Conservation (phyloP, 805 yeast genomes). For the Metschnikowia picachoensis region DNA sequence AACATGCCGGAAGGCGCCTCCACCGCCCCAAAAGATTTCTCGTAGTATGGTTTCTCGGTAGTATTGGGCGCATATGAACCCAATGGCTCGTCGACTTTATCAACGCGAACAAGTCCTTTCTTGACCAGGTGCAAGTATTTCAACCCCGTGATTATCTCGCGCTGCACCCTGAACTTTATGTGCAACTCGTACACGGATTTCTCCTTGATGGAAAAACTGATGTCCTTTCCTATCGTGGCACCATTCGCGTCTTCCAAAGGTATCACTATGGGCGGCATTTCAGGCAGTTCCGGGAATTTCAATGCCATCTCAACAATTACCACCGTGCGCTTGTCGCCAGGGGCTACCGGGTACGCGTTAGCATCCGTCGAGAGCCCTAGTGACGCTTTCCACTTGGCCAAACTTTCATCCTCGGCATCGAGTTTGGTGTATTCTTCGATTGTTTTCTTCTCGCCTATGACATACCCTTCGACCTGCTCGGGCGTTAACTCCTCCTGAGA, state of each 20-base stretch:
- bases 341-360: slow-evolving; percentile 54
- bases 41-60: slow-evolving; percentile 71
- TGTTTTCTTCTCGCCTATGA: slow-evolving; percentile 67
- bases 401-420: slow-evolving; percentile 87
- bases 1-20: slow-evolving; percentile 90
- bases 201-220: slow-evolving; percentile 75
- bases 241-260: slow-evolving; percentile 59
- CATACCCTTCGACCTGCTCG: slow-evolving; percentile 61
- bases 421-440: slow-evolving; percentile 76
- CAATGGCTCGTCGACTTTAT: slow-evolving; percentile 79
- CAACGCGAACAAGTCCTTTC: slow-evolving; percentile 84
- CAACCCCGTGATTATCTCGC: slow-evolving; percentile 86
- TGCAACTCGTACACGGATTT: slow-evolving; percentile 67
- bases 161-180: slow-evolving; percentile 80
- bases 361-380: slow-evolving; percentile 65
- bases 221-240: slow-evolving; percentile 55
- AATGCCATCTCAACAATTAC: slow-evolving; percentile 76
- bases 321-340: slow-evolving; percentile 72
- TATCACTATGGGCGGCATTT: slow-evolving; percentile 56
- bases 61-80: slow-evolving; percentile 93
- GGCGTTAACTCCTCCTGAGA: slow-evolving; percentile 51
- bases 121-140: slow-evolving; percentile 81
- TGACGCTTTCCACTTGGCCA: slow-evolving; percentile 88
- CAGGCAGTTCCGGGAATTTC: slow-evolving; percentile 58
- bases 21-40: slow-evolving; percentile 49